Conservation (phyloP, 2,329 filamentous ascomycete species). For the Diaporthe nobilis region DNA sequence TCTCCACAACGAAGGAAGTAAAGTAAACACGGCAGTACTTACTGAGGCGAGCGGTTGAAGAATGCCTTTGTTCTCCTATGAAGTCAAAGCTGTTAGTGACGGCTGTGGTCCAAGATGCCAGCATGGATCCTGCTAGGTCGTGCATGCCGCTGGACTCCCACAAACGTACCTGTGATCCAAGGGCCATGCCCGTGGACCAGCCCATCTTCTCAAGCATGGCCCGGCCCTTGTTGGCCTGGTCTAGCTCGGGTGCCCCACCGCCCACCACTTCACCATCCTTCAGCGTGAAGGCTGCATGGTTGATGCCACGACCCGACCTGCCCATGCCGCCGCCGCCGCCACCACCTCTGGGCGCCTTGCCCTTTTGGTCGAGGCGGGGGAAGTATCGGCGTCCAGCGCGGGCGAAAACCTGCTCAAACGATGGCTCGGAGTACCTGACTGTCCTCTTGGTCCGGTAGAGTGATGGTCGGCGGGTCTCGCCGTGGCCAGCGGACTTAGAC, state of each 20-base stretch:
- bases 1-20: neutral
- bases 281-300: constrained; percentile 68
- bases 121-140: neutral
- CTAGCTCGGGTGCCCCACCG: constrained; percentile 85
- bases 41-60: constrained; percentile 77
- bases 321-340: constrained; percentile 47
- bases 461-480: constrained; percentile 79
- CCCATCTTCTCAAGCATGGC: constrained; percentile 98
- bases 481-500: constrained; percentile 86
- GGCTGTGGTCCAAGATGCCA: neutral
- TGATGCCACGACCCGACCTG: constrained; percentile 47
- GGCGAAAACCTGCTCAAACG: constrained; percentile 63
- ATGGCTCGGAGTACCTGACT: constrained; percentile 68
- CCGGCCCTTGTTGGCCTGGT: constrained; percentile 84
- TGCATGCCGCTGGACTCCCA: neutral
- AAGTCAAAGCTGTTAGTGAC: constrained; percentile 46
- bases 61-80: constrained; percentile 88
- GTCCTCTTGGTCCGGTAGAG: constrained; percentile 83
- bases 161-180: constrained; percentile 65
- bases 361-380: constrained; percentile 62
- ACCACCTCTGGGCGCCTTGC: constrained; percentile 45
- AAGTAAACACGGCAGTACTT: neutral
- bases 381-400: constrained; percentile 69
- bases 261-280: constrained; percentile 92
- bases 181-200: constrained; percentile 87